Percentiles rank a stretch among this genome's conserved stretches.
These are phyloP conservation scores for Fusarium sp. DNA, from an alignment of 2,329 filamentous ascomycete genomes.

Conservation along the genomic window DNA sequence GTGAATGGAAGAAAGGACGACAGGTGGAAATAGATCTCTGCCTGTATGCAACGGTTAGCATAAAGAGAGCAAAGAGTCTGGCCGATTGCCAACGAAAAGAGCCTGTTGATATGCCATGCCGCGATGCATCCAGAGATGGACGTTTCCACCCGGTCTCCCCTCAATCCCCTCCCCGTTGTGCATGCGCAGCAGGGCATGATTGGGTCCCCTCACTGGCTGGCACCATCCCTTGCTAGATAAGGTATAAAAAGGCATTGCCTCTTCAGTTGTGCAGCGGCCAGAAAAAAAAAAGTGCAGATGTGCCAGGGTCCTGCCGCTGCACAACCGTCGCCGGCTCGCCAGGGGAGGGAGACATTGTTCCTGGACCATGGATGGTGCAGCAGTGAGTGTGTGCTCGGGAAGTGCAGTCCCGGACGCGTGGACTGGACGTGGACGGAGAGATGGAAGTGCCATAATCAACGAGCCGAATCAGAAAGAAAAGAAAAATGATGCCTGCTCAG, in stretches of 20 bases:
- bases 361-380: conserved; percentile 18
- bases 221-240: conserved; percentile 34
- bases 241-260: conserved; percentile 28
- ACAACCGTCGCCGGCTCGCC: conserved; percentile 23
- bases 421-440: conserved; percentile 22
- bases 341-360: conserved; percentile 31
- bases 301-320: conserved; percentile 34
- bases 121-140: conserved; percentile 4
- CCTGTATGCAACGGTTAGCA: background rate
- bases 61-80: background rate
- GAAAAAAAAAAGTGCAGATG: conserved; percentile 30
- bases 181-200: conserved; percentile 36
- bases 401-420: conserved; percentile 20
- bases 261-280: conserved; percentile 29
- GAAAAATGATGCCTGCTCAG: background rate
- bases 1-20: background rate
- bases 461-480: conserved; percentile 1
- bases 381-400: conserved; percentile 5
- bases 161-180: conserved; percentile 34
- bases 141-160: conserved; percentile 20
- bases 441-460: conserved; percentile 12
- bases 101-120: conserved; percentile 8
- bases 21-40: background rate
- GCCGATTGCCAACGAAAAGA: background rate
- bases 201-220: conserved; percentile 28